phyloP scores from a whole-genome alignment of 2,329 filamentous ascomycete genomes.

The Emergomyces pasteurianus region DNA sequence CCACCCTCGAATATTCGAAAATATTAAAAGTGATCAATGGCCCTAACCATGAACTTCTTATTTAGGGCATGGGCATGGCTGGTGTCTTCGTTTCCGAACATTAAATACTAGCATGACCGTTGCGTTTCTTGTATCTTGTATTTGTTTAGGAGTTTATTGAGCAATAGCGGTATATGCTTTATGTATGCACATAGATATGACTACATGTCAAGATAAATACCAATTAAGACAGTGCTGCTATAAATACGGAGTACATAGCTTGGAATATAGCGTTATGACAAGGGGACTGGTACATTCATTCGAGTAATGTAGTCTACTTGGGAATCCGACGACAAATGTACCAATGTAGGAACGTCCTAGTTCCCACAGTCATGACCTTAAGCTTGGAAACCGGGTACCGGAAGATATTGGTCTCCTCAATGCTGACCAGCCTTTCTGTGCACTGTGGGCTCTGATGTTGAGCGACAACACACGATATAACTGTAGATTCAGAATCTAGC shows the following conservation, averaged over 20 bases:
- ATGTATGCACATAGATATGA: not conserved
- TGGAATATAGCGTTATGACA: not conserved
- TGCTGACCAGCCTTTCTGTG: not conserved
- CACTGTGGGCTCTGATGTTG: not conserved
- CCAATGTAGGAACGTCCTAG: not conserved
- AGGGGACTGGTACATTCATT: not conserved
- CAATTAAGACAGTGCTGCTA: not conserved
- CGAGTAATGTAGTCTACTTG: not conserved
- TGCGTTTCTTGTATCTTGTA: not conserved
- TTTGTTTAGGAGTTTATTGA: not conserved
- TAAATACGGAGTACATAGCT: not conserved
- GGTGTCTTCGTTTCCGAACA: constrained; percentile 89
- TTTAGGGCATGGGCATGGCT: constrained; percentile 59
- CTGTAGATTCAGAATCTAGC: not conserved
- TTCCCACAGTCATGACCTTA: not conserved
- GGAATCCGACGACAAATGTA: not conserved
- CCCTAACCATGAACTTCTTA: not conserved
- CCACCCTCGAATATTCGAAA: not conserved
- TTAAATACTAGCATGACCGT: constrained; percentile 7
- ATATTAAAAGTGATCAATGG: not conserved
- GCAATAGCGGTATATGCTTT: not conserved
- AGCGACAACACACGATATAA: not conserved
- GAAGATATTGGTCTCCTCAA: not conserved
- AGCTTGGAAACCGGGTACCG: no score
- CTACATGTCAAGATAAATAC: not conserved